Conservation (phyloP, 345 rosid species). For the Eutrema japonicum region DNA sequence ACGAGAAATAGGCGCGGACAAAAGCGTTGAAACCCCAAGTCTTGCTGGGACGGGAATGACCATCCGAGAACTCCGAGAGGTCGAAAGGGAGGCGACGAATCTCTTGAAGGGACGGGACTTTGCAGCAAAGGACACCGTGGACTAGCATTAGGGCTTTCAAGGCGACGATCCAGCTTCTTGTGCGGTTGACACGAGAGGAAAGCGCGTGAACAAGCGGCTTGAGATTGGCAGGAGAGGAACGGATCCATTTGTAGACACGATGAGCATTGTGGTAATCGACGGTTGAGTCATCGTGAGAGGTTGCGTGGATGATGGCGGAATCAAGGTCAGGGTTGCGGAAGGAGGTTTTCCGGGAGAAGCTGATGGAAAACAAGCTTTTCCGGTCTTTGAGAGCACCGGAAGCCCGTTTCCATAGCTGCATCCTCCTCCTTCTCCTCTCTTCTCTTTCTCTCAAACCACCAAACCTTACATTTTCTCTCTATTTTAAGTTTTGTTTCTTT, state of each 20-base stretch:
- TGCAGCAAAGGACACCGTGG: conserved; percentile 78
- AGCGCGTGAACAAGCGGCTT: conserved; percentile 58
- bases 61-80: conserved; percentile 64
- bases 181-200: conserved; percentile 58
- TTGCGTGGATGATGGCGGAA: conserved; percentile 72
- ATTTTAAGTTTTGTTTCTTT: conserved; percentile 36
- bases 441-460: conserved; percentile 15
- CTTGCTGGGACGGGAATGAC: conserved; percentile 48
- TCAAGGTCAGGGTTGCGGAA: conserved; percentile 62
- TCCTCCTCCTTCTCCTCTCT: conserved; percentile 38
- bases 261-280: conserved; percentile 69
- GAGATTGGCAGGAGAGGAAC: conserved; percentile 62
- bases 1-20: conserved; percentile 66
- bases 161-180: conserved; percentile 77
- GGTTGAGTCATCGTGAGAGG: conserved; percentile 66
- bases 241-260: conserved; percentile 66
- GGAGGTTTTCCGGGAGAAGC: conserved; percentile 45
- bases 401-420: conserved; percentile 74
- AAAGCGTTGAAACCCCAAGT: conserved; percentile 69
- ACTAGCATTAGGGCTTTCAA: conserved; percentile 76
- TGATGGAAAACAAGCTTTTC: conserved; percentile 57
- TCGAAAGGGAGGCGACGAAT: conserved; percentile 64
- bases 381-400: conserved; percentile 79
- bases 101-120: conserved; percentile 47
- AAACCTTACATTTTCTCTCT: conserved; percentile 14